A percentile compares a stretch with the other conserved stretches of the same genome.
phyloP scores from a whole-genome alignment of 192 early-diverging fungal species.

The Backusella circina region DNA sequence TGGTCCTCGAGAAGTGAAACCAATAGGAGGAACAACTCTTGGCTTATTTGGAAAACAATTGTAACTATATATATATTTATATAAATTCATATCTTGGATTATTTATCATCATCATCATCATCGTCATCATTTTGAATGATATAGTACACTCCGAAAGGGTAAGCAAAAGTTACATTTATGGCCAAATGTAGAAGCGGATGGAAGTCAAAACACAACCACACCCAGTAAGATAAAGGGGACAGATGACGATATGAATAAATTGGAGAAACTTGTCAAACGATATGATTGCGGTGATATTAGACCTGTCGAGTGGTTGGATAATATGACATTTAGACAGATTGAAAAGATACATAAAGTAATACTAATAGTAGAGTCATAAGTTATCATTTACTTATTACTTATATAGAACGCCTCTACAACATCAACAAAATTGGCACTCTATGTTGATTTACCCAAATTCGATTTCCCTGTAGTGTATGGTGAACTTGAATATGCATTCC shows the following conservation, averaged over 20 bases:
- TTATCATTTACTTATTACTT: background rate
- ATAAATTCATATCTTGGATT: background rate
- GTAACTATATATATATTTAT: slow-evolving; percentile 36
- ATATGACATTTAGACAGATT: slow-evolving; percentile 84
- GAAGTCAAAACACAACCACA: slow-evolving; percentile 46
- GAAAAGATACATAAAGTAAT: slow-evolving; percentile 73
- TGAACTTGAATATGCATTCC: slow-evolving; percentile 60
- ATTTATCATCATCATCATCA: too few relatives aligned
- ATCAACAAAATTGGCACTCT: slow-evolving; percentile 68
- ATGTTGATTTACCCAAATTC: slow-evolving; percentile 90
- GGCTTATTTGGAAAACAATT: slow-evolving; percentile 77
- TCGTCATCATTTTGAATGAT: too few relatives aligned
- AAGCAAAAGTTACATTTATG: slow-evolving; percentile 76
- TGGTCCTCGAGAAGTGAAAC: slow-evolving; percentile 67
- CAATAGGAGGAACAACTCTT: slow-evolving; percentile 77
- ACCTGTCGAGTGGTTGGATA: slow-evolving; percentile 90
- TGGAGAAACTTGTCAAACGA: slow-evolving; percentile 81
- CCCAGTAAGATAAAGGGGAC: slow-evolving; percentile 48
- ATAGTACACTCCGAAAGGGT: slow-evolving; percentile 80
- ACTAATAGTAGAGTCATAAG: background rate
- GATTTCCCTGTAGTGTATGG: slow-evolving; percentile 96
- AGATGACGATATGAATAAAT: slow-evolving; percentile 71
- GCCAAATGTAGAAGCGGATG: slow-evolving; percentile 66
- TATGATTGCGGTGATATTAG: slow-evolving; percentile 89
- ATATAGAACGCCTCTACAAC: slow-evolving; percentile 30